Base-by-base conservation (phyloP, 805 yeast species). In the Ogataea parapolymorpha region DNA sequence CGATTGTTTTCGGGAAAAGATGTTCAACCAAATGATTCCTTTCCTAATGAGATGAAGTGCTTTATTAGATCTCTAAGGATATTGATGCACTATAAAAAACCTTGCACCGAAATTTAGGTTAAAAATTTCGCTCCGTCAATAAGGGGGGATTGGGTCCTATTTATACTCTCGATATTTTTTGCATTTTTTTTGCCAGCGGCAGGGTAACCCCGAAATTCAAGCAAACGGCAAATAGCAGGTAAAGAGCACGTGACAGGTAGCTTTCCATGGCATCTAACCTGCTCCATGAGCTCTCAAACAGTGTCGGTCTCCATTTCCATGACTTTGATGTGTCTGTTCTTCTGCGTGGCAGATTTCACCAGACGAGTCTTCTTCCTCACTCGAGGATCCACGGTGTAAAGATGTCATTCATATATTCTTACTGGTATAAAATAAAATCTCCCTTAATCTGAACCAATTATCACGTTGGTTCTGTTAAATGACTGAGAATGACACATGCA, bases 21-120 rank as follows among this genome's bases (percentile, higher is more conserved):
- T 44, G 50, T 31, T 55, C 61, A 56, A 56, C 39, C 51, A 29
- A 56, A 56, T 56, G 61, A 51, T 42, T 55, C 61, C 57, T 53
- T 50, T 48, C 56, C 29, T 36, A 43, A 24, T 20, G 39, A 18
- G 32, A 29, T 18, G 27, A 17, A 29, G 44, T 32, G 37, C 44
- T 41, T 31, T 35, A 35, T 35, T 17, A 32, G 26, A 35, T 30
- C 40, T 17, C 10, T 25, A 14, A 31, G 18, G n/a, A 32, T 14
- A 26, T n/a, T 35, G 36, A 12, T 14, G 30, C 39, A 34, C 34
- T 34, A 34, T 32, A 24, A 24, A 35, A 40, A 41, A 32, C 42
- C 41, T 32, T 18, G 35, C 41, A 27, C 39, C 42, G 35, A 32
- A 31, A 22, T 29, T 30, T 3, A 20, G 34, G 32, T 20, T 32